These are phyloP conservation scores for Stylonectria norvegica DNA, from an alignment of 2,329 filamentous ascomycete genomes.

Conservation along the genomic window DNA sequence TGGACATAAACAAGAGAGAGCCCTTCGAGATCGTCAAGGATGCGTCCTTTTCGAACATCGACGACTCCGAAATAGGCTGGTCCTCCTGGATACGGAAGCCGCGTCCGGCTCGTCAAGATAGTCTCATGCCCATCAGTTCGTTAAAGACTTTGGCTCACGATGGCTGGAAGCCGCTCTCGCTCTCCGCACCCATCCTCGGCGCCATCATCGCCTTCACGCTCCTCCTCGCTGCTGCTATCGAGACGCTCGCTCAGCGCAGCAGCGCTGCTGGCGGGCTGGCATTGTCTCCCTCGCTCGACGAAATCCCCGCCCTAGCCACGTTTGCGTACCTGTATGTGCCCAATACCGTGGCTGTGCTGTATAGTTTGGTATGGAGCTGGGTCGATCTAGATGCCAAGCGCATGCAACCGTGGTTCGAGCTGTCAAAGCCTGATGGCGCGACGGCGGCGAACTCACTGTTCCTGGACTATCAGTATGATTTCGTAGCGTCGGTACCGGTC, in stretches of 20 bases:
- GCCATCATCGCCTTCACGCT: conserved; percentile 36
- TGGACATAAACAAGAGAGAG: too few species aligned
- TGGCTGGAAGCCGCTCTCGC: conserved; percentile 24
- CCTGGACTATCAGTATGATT: conserved; percentile 49
- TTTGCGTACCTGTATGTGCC: conserved; percentile 51
- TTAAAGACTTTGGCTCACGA: too few species aligned
- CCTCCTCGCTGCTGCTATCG: conserved; percentile 41
- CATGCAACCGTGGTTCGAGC: conserved; percentile 58
- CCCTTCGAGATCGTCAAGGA: too few species aligned
- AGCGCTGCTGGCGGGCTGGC: conserved; percentile 37
- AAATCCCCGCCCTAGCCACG: conserved; percentile 33
- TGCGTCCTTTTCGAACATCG: too few species aligned
- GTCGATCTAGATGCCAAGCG: conserved; percentile 57
- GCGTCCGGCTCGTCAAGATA: too few species aligned
- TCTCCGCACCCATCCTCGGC: conserved; percentile 34
- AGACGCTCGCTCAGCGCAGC: conserved; percentile 42
- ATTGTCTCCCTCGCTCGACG: conserved; percentile 18
- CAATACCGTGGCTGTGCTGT: conserved; percentile 51
- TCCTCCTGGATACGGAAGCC: too few species aligned
- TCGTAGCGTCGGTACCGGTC: conserved; percentile 32
- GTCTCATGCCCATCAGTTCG: too few species aligned
- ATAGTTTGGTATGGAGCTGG: conserved; percentile 57
- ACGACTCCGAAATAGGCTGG: too few species aligned
- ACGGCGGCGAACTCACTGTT: conserved; percentile 44
- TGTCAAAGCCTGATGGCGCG: conserved; percentile 46